Evolutionary conservation across 176 grass and related monocot genomes (phyloP).

Genomic region (Eragrostis curvula): DNA sequence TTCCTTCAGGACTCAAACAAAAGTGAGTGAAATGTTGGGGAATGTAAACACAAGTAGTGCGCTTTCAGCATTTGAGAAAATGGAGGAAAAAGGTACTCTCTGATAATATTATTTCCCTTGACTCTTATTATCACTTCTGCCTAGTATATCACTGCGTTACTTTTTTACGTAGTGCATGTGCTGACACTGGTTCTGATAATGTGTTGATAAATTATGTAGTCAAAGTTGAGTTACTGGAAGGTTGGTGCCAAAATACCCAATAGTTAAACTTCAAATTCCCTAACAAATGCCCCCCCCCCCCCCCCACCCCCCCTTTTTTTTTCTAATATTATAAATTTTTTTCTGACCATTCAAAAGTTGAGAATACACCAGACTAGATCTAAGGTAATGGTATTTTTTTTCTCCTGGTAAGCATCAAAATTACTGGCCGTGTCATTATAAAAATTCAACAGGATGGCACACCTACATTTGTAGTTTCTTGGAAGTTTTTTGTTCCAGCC

Average conservation of each 20-base stretch:
- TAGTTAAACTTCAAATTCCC: not conserved
- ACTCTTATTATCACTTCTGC: not conserved
- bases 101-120: not conserved
- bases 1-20: constrained; percentile 82
- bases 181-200: constrained; percentile 9
- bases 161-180: not conserved
- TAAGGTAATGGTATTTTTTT: not conserved
- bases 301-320: not conserved
- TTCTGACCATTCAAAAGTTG: not conserved
- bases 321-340: not conserved
- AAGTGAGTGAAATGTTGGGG: constrained; percentile 99
- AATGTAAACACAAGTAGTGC: constrained; percentile 96
- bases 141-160: not conserved
- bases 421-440: not conserved
- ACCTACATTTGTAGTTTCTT: not conserved
- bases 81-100: constrained; percentile 95
- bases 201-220: not conserved
- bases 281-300: not conserved
- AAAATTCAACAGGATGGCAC: not conserved
- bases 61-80: constrained; percentile 99
- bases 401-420: not conserved
- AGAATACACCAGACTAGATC: not conserved
- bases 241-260: constrained; percentile 5
- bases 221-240: constrained; percentile 19
- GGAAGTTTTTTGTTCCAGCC: not conserved